Percentiles rank a stretch among this genome's conserved stretches.
These are phyloP conservation scores for Diaporthe citriasiana DNA, from an alignment of 2,329 filamentous ascomycete genomes.

Conservation along the genomic window DNA sequence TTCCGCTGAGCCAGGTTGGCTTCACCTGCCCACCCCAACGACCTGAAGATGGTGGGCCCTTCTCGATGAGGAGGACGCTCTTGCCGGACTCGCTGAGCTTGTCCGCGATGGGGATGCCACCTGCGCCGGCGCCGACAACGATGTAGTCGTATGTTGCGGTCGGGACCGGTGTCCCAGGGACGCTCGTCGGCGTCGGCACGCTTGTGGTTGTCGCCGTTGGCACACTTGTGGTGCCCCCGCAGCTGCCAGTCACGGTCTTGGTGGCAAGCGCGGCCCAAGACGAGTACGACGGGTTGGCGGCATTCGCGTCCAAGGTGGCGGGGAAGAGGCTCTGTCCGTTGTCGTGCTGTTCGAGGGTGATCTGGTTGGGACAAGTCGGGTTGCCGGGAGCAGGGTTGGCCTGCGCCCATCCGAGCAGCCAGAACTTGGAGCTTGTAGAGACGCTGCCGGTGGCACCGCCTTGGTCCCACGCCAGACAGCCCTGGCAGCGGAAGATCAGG, in stretches of 20 bases:
- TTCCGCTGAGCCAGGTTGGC: constrained; percentile 69
- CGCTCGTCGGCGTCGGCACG: background rate
- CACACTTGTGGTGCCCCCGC: constrained; percentile 45
- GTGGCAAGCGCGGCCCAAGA: constrained; percentile 51
- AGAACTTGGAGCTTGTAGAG: constrained; percentile 47
- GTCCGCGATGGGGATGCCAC: constrained; percentile 71
- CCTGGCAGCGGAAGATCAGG: constrained; percentile 71
- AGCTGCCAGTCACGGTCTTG: constrained; percentile 49
- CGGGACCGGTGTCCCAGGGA: constrained; percentile 48
- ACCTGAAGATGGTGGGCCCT: constrained; percentile 69
- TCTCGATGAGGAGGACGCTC: constrained; percentile 70
- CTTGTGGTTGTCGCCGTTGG: constrained; percentile 28
- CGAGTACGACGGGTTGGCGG: constrained; percentile 50
- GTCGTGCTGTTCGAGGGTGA: constrained; percentile 51
- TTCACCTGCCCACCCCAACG: constrained; percentile 71
- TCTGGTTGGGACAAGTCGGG: constrained; percentile 50
- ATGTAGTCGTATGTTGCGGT: constrained; percentile 70
- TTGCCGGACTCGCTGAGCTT: constrained; percentile 72
- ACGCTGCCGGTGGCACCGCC: constrained; percentile 57
- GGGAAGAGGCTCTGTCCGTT: constrained; percentile 52
- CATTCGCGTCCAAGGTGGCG: constrained; percentile 44
- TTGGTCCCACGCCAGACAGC: constrained; percentile 64
- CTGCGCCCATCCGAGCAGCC: constrained; percentile 66
- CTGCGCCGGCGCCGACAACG: constrained; percentile 71
- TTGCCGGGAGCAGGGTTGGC: constrained; percentile 56